These are phyloP conservation scores for Coemansia sp. DNA, from an alignment of 192 early-diverging fungal species.

Conservation along the genomic window DNA sequence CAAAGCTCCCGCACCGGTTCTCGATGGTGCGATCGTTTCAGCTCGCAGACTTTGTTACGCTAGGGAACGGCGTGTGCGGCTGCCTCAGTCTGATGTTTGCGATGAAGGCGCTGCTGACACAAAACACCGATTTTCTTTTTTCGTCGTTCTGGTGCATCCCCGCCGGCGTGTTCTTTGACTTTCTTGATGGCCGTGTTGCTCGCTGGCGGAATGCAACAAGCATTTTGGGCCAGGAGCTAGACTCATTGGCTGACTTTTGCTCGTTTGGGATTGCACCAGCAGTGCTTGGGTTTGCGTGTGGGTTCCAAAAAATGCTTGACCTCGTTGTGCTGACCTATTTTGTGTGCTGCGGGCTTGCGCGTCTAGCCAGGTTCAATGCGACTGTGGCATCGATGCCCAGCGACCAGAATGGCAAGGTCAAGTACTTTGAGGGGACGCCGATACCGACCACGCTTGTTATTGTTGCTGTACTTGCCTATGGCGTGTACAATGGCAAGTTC, in stretches of 20 bases:
- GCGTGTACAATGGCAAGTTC: slow-evolving; percentile 55
- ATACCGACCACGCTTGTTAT: slow-evolving; percentile 79
- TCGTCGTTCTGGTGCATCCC: slow-evolving; percentile 69
- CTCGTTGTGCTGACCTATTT: slow-evolving; percentile 77
- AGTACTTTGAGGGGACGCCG: slow-evolving; percentile 88
- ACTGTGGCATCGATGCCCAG: slow-evolving; percentile 76
- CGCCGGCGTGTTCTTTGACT: slow-evolving; percentile 68
- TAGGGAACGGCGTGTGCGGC: slow-evolving; percentile 83
- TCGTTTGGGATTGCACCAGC: slow-evolving; percentile 81
- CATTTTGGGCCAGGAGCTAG: slow-evolving; percentile 85
- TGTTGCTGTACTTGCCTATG: slow-evolving; percentile 66
- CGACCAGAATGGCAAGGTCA: slow-evolving; percentile 74
- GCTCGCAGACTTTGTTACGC: slow-evolving; percentile 83
- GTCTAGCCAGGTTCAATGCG: slow-evolving; percentile 88
- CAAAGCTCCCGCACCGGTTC: slow-evolving; percentile 47
- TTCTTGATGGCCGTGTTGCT: slow-evolving; percentile 78
- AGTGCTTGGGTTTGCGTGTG: slow-evolving; percentile 79
- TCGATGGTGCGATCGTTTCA: slow-evolving; percentile 66
- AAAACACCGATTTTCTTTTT: slow-evolving; percentile 62
- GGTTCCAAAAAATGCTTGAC: slow-evolving; percentile 82
- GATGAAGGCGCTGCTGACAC: slow-evolving; percentile 68
- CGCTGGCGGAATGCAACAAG: slow-evolving; percentile 75
- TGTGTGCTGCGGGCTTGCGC: slow-evolving; percentile 82
- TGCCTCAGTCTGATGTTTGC: slow-evolving; percentile 69
- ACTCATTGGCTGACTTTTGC: slow-evolving; percentile 82